Base-by-base conservation (phyloP, 257 asterid species). In the Asclepias syriaca region DNA sequence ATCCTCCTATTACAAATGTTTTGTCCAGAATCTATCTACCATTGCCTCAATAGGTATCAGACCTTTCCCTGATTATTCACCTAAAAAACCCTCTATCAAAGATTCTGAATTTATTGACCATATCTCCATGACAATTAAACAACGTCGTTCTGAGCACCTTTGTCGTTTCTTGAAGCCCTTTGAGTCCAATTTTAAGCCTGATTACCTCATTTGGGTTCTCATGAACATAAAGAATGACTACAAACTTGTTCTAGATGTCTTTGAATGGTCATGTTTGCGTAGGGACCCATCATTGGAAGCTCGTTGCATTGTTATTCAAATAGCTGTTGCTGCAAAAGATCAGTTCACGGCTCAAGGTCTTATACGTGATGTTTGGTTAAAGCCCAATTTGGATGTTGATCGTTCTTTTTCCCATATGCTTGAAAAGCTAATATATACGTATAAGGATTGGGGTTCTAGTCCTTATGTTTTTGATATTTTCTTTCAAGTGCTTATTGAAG, bases 191-290 rank as follows among this genome's bases (percentile, higher is more conserved):
- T 89, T 94, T 82, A 86, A 84, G 83, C 76, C 89, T 58, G 97
- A 91, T 80, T 91, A 88, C 80, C 87, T 94, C 70, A 82, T 94
- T 77, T 91, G 97, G 99, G 92, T 88, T 77, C 90, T 89, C 76
- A 91, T 89, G 87, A 87, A 84, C 74, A 77, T 94, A 80, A 88
- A 76, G 76, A 76, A 78, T 72, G 93, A 91, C 74, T 91, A 89
- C 81, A 82, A 70, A 43, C 83, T 94, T 65, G 97, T 85, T 51
- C 71, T 88, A 69, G 85, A 80, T 76, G 85, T 91, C 73, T 88
- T 80, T 78, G 88, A 89, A 56, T 94, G 99, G 97, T 94, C 81
- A 22, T 87, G 92, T 77, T 70, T 82, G 72, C 83, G 88, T 72
- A 86, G 93, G 76, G 80, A 82, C 59, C 98, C 96, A 11, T 89